phyloP scores from a whole-genome alignment of 78 protist species.

The Chrysochromulina parva region DNA sequence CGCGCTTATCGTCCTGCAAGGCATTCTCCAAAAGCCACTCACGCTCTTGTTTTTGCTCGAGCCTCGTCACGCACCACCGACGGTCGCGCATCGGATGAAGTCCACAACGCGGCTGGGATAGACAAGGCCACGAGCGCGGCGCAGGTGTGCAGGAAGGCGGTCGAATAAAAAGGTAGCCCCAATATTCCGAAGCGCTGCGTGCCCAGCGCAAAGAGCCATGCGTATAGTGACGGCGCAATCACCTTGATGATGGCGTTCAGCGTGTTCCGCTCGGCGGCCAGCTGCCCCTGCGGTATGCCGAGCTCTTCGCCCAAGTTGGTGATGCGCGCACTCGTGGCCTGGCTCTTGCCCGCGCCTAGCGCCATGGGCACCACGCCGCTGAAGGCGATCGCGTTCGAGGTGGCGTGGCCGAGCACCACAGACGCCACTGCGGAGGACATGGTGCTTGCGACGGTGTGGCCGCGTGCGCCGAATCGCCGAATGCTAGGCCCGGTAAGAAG shows the following conservation, averaged over 20 bases:
- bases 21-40: too few species aligned
- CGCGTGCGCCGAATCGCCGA: slow-evolving; percentile 5
- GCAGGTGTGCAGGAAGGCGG: not conserved
- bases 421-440: not conserved
- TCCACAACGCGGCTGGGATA: not conserved
- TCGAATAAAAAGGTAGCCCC: not conserved
- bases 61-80: too few species aligned
- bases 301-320: not conserved
- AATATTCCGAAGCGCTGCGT: not conserved
- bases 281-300: slow-evolving; percentile 29
- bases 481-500: slow-evolving; percentile 14
- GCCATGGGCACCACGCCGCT: not conserved
- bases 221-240: slow-evolving; percentile 8
- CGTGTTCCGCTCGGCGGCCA: slow-evolving; percentile 25
- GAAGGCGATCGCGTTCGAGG: not conserved
- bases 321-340: not conserved
- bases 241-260: slow-evolving; percentile 21
- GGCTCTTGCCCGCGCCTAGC: not conserved
- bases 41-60: too few species aligned
- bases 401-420: not conserved
- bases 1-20: too few species aligned
- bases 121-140: not conserved
- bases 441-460: slow-evolving; percentile 4
- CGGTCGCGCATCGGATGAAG: too few species aligned
- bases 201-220: slow-evolving; percentile 17